Evolutionary conservation across 1,139 yeast genomes (phyloP), one percentile per base, ranked within the genome.

Genomic region (Yamadazyma triangularis): DNA sequence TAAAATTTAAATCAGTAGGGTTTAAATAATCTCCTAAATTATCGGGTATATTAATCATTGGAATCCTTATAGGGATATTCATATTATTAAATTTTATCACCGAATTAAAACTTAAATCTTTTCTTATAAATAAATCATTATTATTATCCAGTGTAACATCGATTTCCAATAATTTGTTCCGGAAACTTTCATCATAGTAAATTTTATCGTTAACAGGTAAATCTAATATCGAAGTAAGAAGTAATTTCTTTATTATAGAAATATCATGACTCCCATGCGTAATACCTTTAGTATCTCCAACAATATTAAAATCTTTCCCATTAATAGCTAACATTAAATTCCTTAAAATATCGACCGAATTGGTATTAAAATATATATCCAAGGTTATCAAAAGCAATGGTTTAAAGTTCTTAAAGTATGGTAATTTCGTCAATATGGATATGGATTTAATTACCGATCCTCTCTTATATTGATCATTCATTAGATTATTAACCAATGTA

Each of bases 361-460:
- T 54, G 10, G 44, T 36, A 14, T 49, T 45, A 29, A 70, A 70
- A 35, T 63, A 65, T 25, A 59, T 60, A 45, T 77, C 81, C 40
- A 77, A 58, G 12, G 79, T 71, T 26, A 77, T 65, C 39, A 76
- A 48, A 29, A 78, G 51, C 36, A 78, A 51, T 3, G 85, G 84
- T 48, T 70, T 73, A 53, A 77, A 76, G 35, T 72, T 72, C 43
- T 76, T 78, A 54, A 77, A 73, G 46, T 60, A 75, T 4, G 67
- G 53, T 29, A 70, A 60, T 18, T 59, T 58, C 12, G 84, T 77
- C 15, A 77, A 58, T 16, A 78, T 63, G 13, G 78, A 70, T 40
- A 78, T 54, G 15, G 80, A 64, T 45, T 75, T 75, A 35, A 78
- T 77, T 15, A 63, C 59, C 4, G 79, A 73, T 2, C 82, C 82